Evolutionary conservation across 2,329 filamentous ascomycete genomes (phyloP), one percentile per base, ranked within the genome.

Genomic region (Myriosclerotinia curreyana): DNA sequence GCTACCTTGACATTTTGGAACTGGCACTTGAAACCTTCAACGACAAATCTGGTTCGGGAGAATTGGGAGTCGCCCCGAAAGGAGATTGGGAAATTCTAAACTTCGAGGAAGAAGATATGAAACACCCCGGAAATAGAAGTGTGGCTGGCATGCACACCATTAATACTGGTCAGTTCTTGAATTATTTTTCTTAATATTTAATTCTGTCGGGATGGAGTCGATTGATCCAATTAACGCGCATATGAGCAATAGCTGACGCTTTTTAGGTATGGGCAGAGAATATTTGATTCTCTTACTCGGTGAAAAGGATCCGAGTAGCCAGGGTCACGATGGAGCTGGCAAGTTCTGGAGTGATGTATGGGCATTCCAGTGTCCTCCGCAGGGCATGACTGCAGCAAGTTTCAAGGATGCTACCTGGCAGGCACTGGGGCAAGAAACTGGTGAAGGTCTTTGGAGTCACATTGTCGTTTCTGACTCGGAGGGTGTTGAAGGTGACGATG

Each of bases 1-100:
- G 89, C 0, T 81, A 82, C 65, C 72, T 96, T 15, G 91, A 96
- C 72, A 82, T 89, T 65, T 73, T 88, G 22, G 80, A 83, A 62
- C 79, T 88, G 12, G 80, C 77, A 22, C 76, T 86, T n/a, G 82
- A 84, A 69, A 78, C 78, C 36, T 83, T 84, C 69, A 78, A 83
- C 66, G 83, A 85, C 71, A 76, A 76, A 66, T 76, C 76, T 42
- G 77, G 77, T 52, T 76, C 74, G 53, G 80, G 79, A 38, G 83
- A 86, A 69, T 76, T 83, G 25, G 77, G 77, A 28, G 73, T 88
- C 25, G 76, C 76, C 34, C 79, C 82, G 9, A 79, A 79, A 44
- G 81, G 80, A 51, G 74, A 73, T 38, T 89, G 86, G 86, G 79
- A 84, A 70, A 82, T 77, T 31, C 76, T 86, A 60, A 68, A 77